Base-by-base conservation (phyloP, 2,329 filamentous ascomycete species). In the Aspergillus niger region DNA sequence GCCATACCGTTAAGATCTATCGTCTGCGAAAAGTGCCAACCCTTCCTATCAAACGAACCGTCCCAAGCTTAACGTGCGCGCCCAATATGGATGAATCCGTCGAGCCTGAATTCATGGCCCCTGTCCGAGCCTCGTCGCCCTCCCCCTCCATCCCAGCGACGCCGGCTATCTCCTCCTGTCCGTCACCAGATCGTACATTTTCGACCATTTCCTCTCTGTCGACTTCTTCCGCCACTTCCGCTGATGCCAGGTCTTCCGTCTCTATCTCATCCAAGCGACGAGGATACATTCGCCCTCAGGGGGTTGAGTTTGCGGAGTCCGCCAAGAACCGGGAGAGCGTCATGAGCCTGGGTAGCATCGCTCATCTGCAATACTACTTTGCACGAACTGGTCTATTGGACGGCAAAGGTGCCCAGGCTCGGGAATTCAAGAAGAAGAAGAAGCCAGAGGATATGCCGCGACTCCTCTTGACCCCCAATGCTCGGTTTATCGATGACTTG, bases 331-430 rank as follows among this genome's bases (percentile, higher is more conserved):
- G 95, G 64, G 94, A 99, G 76, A 97, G 93, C 73, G 95, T 99
- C 66, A 89, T 98, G 86, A 97, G 92, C 72, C 80, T 99, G 63
- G 95, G 95, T 57, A 97, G 93, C 77, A 99, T 99, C 70, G 92
- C 93, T 58, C 95, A 99, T 79, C 82, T 99, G 72, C 95, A 99
- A 77, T 97, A 98, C 79, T 99, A 98, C 79, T 99, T 99, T 80
- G 94, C 95, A 38, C 85, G 95, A 61, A 99, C 95, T 0, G 95
- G 95, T 5, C 79, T 99, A 65, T 80, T 99, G 54, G 95, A 99
- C 72, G 92, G 94, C 59, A 97, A 97, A 74, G 94, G 93, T 38
- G 95, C 87, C 57, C 90, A 96, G 74, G 89, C 91, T 22, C 90
- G 90, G 70, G 90, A 89, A 74, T 88, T 85, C 71, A 84, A 87